Base-by-base conservation (phyloP, 2,329 filamentous ascomycete species). In the Sporothrix mexicana region DNA sequence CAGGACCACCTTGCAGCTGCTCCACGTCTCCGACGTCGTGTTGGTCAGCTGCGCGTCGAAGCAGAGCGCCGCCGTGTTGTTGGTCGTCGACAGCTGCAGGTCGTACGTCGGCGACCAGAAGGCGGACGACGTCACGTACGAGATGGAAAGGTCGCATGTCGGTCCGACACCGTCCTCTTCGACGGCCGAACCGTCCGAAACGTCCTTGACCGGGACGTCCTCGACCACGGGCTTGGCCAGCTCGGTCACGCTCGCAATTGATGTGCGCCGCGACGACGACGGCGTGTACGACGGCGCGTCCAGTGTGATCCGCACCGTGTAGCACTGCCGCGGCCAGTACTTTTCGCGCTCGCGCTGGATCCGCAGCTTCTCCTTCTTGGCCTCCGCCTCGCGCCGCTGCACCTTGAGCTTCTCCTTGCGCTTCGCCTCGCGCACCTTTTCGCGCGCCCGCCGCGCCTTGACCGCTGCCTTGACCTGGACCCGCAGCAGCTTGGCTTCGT, bases 21-120 rank as follows among this genome's bases (percentile, higher is more conserved):
- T 82, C 90, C 90, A 92, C 0, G 85, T 88, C 80, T 92, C 90
- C 0, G 87, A 88, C 0, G 88, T 91, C 69, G 82, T 82, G 80
- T 92, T 92, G 72, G 84, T 85, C 70, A 91, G 85, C 75, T 87
- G 85, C 1, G 90, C 89, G 71, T 90, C 87, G 78, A 92, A 92
- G 76, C 85, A 86, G 15, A 92, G 82, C 4, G 80, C 80, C 1
- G 84, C 88, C 0, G 85, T 84, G 67, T 84, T 85, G 23, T 80
- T 83, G 0, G 85, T 84, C 1, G 89, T 90, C 13, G 84, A 88
- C n/a, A 92, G 83, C 69, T 85, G 85, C 53, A 91, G 80, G 76
- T 92, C 88, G 78, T 92, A 92, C 72, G 84, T 87, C 2, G 90
- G 88, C 0, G 82, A 80, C 89, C 90, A 92, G 74, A 81, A 87